These are phyloP conservation scores for Pleurotus djamor DNA, from an alignment of 768 basidiomycete genomes.

Conservation along the genomic window DNA sequence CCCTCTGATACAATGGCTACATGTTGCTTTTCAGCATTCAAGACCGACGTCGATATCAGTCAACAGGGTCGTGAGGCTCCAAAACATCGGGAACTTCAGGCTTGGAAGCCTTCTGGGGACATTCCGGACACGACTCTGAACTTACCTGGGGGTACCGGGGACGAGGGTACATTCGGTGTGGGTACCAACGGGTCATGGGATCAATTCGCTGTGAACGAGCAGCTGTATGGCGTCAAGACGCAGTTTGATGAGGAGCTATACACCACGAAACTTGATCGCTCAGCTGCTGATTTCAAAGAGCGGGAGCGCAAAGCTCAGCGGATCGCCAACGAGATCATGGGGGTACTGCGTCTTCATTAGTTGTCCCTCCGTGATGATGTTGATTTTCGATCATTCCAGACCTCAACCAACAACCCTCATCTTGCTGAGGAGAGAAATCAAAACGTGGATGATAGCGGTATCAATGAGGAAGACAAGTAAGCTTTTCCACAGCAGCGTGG, in stretches of 20 bases:
- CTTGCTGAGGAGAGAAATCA: conserved; percentile 84
- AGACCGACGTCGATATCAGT: conserved; percentile 80
- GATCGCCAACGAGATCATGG: conserved; percentile 89
- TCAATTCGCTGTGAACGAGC: conserved; percentile 92
- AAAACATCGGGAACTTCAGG: conserved; percentile 78
- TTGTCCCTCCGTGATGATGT: conserved; percentile 5
- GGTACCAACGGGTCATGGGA: conserved; percentile 68
- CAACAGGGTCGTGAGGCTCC: conserved; percentile 41
- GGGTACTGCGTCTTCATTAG: conserved; percentile 44
- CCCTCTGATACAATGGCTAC: not conserved
- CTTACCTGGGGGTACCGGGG: conserved; percentile 31
- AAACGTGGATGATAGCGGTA: conserved; percentile 63
- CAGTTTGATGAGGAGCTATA: conserved; percentile 93
- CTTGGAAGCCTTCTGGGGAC: conserved; percentile 60
- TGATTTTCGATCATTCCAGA: conserved; percentile 36
- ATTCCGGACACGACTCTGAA: conserved; percentile 21
- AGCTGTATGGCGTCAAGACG: conserved; percentile 88
- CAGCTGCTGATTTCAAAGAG: conserved; percentile 83
- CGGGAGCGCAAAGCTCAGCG: conserved; percentile 83
- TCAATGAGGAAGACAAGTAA: conserved; percentile 97
- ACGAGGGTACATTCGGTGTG: conserved; percentile 71
- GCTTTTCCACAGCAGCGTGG: conserved; percentile 18
- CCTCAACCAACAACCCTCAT: conserved; percentile 72
- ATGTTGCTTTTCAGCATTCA: conserved; percentile 53
- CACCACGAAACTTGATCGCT: conserved; percentile 90